These are phyloP conservation scores for Claviceps fusiformis DNA, from an alignment of 2,329 filamentous ascomycete genomes.

Conservation along the genomic window DNA sequence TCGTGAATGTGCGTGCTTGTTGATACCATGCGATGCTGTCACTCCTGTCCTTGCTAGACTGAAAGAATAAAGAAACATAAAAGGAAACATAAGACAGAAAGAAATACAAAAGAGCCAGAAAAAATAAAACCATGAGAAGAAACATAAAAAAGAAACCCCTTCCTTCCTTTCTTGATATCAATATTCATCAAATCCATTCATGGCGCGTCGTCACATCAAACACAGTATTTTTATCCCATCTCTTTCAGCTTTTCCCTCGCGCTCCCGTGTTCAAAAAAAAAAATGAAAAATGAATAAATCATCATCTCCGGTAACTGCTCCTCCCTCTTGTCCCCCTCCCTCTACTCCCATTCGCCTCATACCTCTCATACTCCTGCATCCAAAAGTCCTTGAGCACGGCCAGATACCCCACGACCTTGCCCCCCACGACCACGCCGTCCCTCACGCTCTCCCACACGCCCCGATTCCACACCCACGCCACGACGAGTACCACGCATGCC, in stretches of 20 bases:
- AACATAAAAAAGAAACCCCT: background rate
- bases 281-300: constrained; percentile 1
- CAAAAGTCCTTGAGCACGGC: constrained; percentile 39
- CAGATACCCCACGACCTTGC: constrained; percentile 32
- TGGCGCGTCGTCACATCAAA: no score
- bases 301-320: background rate
- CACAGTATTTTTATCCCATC: no score
- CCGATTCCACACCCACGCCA: constrained; percentile 47
- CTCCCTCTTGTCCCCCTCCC: background rate
- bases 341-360: constrained; percentile 6
- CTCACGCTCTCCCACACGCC: constrained; percentile 50
- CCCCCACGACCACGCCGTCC: constrained; percentile 36
- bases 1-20: no score
- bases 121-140: background rate
- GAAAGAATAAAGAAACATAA: no score
- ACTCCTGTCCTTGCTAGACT: no score
- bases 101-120: background rate
- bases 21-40: no score
- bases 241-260: no score
- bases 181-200: no score
- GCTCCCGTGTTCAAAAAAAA: background rate
- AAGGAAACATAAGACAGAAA: background rate
- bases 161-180: no score
- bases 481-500: constrained; percentile 39
- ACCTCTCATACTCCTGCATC: constrained; percentile 39